A percentile compares a stretch with the other conserved stretches of the same genome.
Evolutionary conservation across 805 yeast species (phyloP).

Genomic region (Brettanomyces naardenensis): DNA sequence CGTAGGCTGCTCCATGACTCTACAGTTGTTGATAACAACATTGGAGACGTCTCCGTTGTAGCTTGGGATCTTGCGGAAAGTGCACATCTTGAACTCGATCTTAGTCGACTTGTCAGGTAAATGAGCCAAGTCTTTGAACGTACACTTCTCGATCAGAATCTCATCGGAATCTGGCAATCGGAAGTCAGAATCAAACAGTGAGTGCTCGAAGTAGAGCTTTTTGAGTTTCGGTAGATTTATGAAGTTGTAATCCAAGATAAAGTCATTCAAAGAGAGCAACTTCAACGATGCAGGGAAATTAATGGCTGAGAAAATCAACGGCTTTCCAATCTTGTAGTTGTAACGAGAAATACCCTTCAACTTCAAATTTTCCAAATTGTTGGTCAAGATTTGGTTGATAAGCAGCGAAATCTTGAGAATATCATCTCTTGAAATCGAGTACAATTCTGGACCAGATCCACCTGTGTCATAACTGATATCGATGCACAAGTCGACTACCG

Average conservation of each 20-base stretch:
- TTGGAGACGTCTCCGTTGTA: conserved; percentile 22
- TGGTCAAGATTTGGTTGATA: conserved; percentile 20
- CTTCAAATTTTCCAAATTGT: conserved; percentile 20
- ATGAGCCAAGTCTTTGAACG: conserved; percentile 21
- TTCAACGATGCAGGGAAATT: conserved; percentile 21
- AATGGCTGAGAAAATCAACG: conserved; percentile 22
- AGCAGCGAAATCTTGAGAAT: conserved; percentile 19
- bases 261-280: conserved; percentile 22
- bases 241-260: conserved; percentile 22
- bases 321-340: conserved; percentile 24
- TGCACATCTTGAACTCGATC: conserved; percentile 25
- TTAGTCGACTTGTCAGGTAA: conserved; percentile 14
- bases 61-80: conserved; percentile 22
- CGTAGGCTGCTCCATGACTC: conserved; percentile 24
- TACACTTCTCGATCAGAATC: conserved; percentile 23
- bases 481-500: conserved; percentile 21
- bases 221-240: conserved; percentile 17
- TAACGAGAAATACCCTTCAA: conserved; percentile 25
- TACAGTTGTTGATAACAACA: conserved; percentile 20
- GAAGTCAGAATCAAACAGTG: conserved; percentile 24
- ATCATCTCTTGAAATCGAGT: conserved; percentile 22
- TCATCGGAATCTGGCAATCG: conserved; percentile 21
- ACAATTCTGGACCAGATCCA: conserved; percentile 22
- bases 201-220: conserved; percentile 22
- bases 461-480: conserved; percentile 26